These are phyloP conservation scores for Chloris gayana DNA, from an alignment of 176 grass and related monocot genomes.

Conservation along the genomic window DNA sequence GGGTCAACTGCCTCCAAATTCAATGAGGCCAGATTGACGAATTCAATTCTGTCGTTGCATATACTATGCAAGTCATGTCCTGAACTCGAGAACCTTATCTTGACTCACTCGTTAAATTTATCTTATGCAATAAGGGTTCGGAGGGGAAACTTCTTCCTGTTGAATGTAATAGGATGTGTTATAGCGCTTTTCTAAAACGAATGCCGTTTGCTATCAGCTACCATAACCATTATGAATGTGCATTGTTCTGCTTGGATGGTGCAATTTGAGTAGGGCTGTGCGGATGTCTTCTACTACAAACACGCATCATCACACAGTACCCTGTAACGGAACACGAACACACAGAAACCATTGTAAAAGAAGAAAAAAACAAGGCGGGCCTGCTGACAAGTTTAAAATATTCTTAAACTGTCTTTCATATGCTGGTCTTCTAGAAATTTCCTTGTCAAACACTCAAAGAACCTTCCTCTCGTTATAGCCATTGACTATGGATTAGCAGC, in stretches of 20 bases:
- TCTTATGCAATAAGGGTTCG: not conserved
- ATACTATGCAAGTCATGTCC: not conserved
- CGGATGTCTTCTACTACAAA: not conserved
- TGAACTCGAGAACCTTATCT: not conserved
- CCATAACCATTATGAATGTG: not conserved
- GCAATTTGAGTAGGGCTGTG: not conserved
- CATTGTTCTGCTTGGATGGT: not conserved
- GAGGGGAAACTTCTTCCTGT: not conserved
- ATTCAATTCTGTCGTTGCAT: not conserved
- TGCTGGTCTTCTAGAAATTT: slow-evolving; percentile 22
- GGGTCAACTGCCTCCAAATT: not conserved
- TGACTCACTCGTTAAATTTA: not conserved
- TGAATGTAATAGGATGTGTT: no score
- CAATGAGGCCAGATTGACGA: not conserved
- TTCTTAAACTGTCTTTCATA: not conserved
- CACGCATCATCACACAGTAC: not conserved
- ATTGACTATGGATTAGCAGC: slow-evolving; percentile 22
- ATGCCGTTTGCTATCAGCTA: not conserved
- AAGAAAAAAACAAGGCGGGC: no score
- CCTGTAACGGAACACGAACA: not conserved
- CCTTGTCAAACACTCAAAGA: slow-evolving; percentile 47
- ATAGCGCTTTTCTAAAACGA: not conserved
- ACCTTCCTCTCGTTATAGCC: not conserved
- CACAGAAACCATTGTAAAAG: not conserved
- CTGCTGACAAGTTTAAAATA: not conserved